These are phyloP conservation scores for Cinnamomum chago DNA, from an alignment of 164 flowering plant species.

Conservation along the genomic window DNA sequence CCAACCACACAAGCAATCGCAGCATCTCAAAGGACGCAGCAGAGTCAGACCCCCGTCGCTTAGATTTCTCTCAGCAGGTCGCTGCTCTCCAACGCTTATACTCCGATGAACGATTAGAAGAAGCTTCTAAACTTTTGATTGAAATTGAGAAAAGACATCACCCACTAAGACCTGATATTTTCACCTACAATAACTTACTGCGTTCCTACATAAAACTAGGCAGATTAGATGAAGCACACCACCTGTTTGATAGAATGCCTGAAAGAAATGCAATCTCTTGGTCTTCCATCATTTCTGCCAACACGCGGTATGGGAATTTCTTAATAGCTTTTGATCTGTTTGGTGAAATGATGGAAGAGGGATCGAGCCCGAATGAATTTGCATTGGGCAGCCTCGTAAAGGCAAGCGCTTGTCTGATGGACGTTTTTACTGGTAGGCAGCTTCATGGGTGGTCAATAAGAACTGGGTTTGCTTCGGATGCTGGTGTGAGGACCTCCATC, in stretches of 20 bases:
- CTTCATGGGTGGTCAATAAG: constrained; percentile 30
- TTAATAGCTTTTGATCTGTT: constrained; percentile 11
- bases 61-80: neutral
- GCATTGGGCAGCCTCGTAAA: constrained; percentile 21
- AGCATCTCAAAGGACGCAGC: neutral
- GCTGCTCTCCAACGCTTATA: neutral
- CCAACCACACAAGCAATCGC: neutral
- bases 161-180: neutral
- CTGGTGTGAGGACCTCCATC: constrained; percentile 16
- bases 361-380: constrained; percentile 17
- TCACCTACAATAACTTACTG: constrained; percentile 5
- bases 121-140: neutral
- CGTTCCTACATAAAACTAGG: neutral
- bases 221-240: constrained; percentile 13
- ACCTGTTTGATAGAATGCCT: constrained; percentile 22
- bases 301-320: constrained; percentile 16
- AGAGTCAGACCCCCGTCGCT: too few species aligned
- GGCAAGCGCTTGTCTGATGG: constrained; percentile 20
- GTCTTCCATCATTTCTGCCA: constrained; percentile 18
- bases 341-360: constrained; percentile 17
- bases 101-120: neutral
- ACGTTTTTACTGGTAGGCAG: constrained; percentile 16
- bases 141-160: constrained; percentile 1
- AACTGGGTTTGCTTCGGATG: constrained; percentile 18
- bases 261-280: constrained; percentile 14